Evolutionary conservation across 805 yeast genomes (phyloP), one percentile per base, ranked within the genome.

Genomic region (Candida pseudofarinosa): DNA sequence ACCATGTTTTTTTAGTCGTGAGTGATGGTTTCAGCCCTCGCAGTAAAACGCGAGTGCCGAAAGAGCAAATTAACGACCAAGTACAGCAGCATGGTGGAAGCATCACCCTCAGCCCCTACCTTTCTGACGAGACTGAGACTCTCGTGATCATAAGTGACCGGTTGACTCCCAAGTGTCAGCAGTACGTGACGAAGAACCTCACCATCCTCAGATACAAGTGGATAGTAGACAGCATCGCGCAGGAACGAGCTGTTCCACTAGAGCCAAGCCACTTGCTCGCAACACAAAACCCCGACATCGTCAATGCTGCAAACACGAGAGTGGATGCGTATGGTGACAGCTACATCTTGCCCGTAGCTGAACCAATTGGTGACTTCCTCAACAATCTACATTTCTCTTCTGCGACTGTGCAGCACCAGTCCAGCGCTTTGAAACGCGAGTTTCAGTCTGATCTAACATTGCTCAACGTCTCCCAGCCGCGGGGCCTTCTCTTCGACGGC

Each of bases 251-350:
- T 1, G 59, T 87, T 0, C 73, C 71, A 2, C 50, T 85, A 4
- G 95, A 86, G 50, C 85, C 87, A 0, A 54, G 59, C 16, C 83
- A 87, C 52, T 66, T 83, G 32, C 73, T 76, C 19, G 52, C 50
- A 39, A 77, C 74, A 1, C 66, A 69, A 4, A 56, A 65, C 2
- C 45, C 35, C 2, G 19, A 42, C 0, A 47, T 69, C 17, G 38
- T 52, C 15, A 48, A 48, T 1, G 42, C 45, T 3, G 60, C 74
- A 3, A 12, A 35, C 3, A 43, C 42, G 2, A 69, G 76, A 38
- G 71, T 75, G 0, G 95, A 89, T 54, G 49, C 49, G 13, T 79
- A 55, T 55, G 90, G 89, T 0, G 88, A 84, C 55, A 81, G 93
- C 46, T 79, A 65, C 47, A 62, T 60, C 0, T 58, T 74, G 37